Evolutionary conservation across 2,329 filamentous ascomycete species (phyloP).

Genomic region (Pseudopithomyces chartarum): DNA sequence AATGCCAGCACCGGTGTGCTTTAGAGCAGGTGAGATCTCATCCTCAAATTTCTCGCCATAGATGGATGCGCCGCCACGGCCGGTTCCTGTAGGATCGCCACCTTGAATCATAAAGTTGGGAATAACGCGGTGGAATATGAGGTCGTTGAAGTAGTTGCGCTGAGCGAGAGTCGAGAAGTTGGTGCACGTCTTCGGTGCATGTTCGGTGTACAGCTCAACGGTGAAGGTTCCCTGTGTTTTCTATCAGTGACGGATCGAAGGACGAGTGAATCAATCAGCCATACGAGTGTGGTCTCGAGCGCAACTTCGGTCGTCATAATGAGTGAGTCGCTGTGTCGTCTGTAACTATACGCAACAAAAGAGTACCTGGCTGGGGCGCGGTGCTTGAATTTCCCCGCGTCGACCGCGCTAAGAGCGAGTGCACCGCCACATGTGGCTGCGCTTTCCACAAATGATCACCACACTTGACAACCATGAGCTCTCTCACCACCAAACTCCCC

Average conservation of each 20-base stretch:
- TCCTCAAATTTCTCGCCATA: constrained; percentile 95
- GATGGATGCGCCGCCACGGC: constrained; percentile 84
- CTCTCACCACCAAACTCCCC: constrained; percentile 2
- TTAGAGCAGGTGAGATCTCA: constrained; percentile 78
- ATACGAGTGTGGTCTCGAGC: constrained; percentile 85
- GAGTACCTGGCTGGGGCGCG: constrained; percentile 16
- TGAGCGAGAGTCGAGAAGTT: constrained; percentile 83
- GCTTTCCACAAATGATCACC: constrained; percentile 22
- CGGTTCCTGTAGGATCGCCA: constrained; percentile 92
- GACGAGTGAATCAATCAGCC: constrained; percentile 5
- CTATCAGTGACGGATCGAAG: constrained; percentile 8
- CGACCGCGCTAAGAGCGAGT: constrained; percentile 8
- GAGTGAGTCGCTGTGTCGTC: neutral
- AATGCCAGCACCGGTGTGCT: constrained; percentile 92
- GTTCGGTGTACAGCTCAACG: constrained; percentile 85
- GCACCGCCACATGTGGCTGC: constrained; percentile 20
- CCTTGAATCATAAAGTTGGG: constrained; percentile 96
- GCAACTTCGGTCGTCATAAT: constrained; percentile 67
- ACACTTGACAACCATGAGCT: constrained; percentile 5
- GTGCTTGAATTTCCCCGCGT: constrained; percentile 15
- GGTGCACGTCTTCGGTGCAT: constrained; percentile 86
- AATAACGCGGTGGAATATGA: constrained; percentile 93
- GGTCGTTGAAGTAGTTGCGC: constrained; percentile 85
- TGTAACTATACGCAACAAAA: neutral
- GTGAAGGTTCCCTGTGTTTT: constrained; percentile 73